These are phyloP conservation scores for Prunus persica DNA, from an alignment of 306 rosid genomes.

Conservation along the genomic window Prunus_persica_NCBIv2 NC_034013.1:11119501-11120000, in stretches of 20 bases:
- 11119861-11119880: slow-evolving; percentile 83
- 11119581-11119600: slow-evolving; percentile 38
- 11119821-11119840: slow-evolving; percentile 67
- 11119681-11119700: slow-evolving; percentile 6
- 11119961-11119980: slow-evolving; percentile 77
- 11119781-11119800: slow-evolving; percentile 72
- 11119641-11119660: slow-evolving; percentile 68
- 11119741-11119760: not conserved
- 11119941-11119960: slow-evolving; percentile 76
- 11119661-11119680: slow-evolving; percentile 69
- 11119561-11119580: not conserved
- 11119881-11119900: slow-evolving; percentile 78
- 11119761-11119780: slow-evolving; percentile 78
- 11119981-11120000: slow-evolving; percentile 35
- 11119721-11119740: not conserved
- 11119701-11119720: too few species aligned
- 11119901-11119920: slow-evolving; percentile 62
- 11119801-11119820: slow-evolving; percentile 62
- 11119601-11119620: slow-evolving; percentile 79
- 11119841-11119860: slow-evolving; percentile 98
- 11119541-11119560: not conserved
- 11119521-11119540: not conserved
- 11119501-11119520: slow-evolving; percentile 54
- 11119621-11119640: slow-evolving; percentile 73
- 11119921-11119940: slow-evolving; percentile 73